Conservation (phyloP, 345 rosid species). For the Salix dunnii region DNA sequence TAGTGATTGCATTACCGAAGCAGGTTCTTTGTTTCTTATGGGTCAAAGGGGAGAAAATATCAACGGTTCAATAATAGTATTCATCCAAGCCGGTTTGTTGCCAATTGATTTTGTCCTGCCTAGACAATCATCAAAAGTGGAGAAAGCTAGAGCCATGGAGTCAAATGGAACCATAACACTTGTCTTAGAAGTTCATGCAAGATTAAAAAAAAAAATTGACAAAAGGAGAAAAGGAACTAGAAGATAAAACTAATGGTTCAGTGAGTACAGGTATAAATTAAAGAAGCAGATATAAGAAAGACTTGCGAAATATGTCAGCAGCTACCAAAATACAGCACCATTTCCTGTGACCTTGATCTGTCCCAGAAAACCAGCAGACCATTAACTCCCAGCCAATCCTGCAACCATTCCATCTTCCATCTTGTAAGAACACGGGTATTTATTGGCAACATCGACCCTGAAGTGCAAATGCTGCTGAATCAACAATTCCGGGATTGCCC, state of each 20-base stretch:
- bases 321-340: neutral
- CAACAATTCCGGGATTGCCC: conserved; percentile 49
- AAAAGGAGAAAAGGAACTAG: neutral
- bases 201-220: neutral
- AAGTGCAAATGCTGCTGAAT: conserved; percentile 48
- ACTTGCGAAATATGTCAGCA: neutral
- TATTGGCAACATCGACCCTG: conserved; percentile 40
- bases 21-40: neutral
- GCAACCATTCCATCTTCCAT: neutral
- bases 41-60: neutral
- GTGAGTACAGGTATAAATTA: neutral
- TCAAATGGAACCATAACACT: neutral
- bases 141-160: too few relatives aligned
- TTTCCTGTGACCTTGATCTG: neutral
- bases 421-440: neutral
- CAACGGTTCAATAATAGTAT: neutral
- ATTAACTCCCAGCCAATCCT: neutral
- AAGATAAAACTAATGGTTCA: neutral
- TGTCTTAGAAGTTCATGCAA: neutral
- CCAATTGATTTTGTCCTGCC: neutral
- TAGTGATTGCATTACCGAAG: neutral
- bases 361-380: conserved; percentile 11
- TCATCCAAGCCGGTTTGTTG: neutral
- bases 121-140: too few relatives aligned
- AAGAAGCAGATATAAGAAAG: neutral